A percentile compares a stretch with the other conserved stretches of the same genome.
Evolutionary conservation across 306 rosid genomes (phyloP).

Genomic region (Lupinus albus): DNA sequence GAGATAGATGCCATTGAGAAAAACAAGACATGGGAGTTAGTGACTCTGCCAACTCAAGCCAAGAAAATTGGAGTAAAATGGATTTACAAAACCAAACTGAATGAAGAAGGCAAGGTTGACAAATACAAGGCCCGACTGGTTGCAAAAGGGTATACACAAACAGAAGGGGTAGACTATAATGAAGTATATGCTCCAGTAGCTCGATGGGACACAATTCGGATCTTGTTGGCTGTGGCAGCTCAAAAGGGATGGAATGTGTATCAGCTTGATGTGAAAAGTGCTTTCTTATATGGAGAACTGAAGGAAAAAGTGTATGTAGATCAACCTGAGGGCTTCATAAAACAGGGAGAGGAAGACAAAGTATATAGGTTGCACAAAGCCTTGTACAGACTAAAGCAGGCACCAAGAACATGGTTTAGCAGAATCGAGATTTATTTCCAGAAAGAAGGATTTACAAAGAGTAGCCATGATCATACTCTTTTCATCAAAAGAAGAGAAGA

Average conservation of each 20-base stretch:
- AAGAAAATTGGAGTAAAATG: slow-evolving; percentile 17
- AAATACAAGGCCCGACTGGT: slow-evolving; percentile 5
- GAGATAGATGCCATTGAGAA: not conserved
- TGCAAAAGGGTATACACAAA: not conserved
- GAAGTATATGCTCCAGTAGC: not conserved
- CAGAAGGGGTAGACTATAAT: no score
- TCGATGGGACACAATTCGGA: not conserved
- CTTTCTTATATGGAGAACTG: no score
- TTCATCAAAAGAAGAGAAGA: no score
- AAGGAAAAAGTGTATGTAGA: not conserved
- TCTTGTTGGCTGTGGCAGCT: not conserved
- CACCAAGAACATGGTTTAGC: no score
- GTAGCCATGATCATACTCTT: no score
- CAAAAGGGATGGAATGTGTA: not conserved
- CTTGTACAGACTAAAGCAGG: no score
- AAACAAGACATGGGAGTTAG: not conserved
- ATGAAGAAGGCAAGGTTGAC: not conserved
- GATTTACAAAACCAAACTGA: slow-evolving; percentile 17
- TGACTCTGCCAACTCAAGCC: not conserved
- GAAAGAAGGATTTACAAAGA: no score
- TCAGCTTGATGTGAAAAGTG: no score
- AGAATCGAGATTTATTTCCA: no score
- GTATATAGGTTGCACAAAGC: no score
- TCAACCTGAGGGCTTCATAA: no score
- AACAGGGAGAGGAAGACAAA: no score